These are phyloP conservation scores for Echites panduratus DNA, from an alignment of 257 asterid genomes.

Conservation along the genomic window DNA sequence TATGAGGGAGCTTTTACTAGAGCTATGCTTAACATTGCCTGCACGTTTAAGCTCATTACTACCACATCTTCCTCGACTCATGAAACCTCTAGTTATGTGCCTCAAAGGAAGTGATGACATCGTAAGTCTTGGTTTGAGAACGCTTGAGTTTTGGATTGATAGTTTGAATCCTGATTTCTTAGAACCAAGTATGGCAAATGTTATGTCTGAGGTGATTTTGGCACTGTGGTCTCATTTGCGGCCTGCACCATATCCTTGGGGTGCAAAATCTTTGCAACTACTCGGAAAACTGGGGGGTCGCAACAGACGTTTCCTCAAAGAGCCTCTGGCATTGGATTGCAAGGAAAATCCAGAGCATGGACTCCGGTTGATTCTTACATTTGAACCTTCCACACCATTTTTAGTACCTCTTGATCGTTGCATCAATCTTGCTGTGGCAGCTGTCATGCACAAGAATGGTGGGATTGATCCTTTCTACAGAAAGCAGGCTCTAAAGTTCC, in stretches of 20 bases:
- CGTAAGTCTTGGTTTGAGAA: slow-evolving; percentile 86
- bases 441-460: slow-evolving; percentile 78
- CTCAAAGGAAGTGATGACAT: slow-evolving; percentile 93
- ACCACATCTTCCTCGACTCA: slow-evolving; percentile 93
- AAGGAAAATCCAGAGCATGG: slow-evolving; percentile 99
- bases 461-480: slow-evolving; percentile 71
- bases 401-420: slow-evolving; percentile 97
- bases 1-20: slow-evolving; percentile 76
- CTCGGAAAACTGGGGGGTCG: slow-evolving; percentile 99
- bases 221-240: slow-evolving; percentile 97
- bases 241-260: slow-evolving; percentile 97
- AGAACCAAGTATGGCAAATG: slow-evolving; percentile 99
- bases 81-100: slow-evolving; percentile 98
- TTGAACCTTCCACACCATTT: slow-evolving; percentile 97
- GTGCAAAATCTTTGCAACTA: slow-evolving; percentile 88
- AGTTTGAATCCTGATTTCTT: slow-evolving; percentile 98
- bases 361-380: slow-evolving; percentile 86
- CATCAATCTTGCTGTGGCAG: slow-evolving; percentile 92
- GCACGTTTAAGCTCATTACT: slow-evolving; percentile 89
- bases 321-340: slow-evolving; percentile 97
- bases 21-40: slow-evolving; percentile 86
- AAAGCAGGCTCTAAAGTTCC: slow-evolving; percentile 87
- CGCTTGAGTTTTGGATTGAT: slow-evolving; percentile 99
- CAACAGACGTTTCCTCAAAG: slow-evolving; percentile 95
- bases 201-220: slow-evolving; percentile 96